Evolutionary conservation across 768 basidiomycete species (phyloP), one percentile per base, ranked within the genome.

Genomic region (Agaricus blazei): DNA sequence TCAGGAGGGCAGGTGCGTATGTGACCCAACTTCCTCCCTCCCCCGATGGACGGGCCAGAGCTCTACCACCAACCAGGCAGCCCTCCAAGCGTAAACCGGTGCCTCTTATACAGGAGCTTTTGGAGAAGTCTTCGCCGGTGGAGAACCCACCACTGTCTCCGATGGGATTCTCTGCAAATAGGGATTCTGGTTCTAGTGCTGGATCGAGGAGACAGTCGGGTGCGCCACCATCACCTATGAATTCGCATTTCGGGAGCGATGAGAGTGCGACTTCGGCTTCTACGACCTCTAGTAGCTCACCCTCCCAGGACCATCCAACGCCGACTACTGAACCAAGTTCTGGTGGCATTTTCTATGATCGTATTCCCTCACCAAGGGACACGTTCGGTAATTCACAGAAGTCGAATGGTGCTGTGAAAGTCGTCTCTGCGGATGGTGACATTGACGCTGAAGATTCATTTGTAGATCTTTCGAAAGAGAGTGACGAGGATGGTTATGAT

Each of bases 1-100:
- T 75, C 26, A 70, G 79, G 54, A 70, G 78, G 49, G 75, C 80
- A 11, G 72, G 78, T 9, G 82, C 83, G n/a, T 79, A 77, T 43
- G 73, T 83, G 15, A 65, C 56, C 59, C 11, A 64, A 59, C 23
- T 55, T 55, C 41, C 59, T 55, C 19, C 47, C 55, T 47, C 51
- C 51, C 24, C 56, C 50, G 56, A 23, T 43, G 40, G 40, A 29
- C n/a, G 46, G 27, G 28, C 56, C 48, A 54, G 60, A 52, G 51
- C 57, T 37, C 49, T 61, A 24, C 34, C 56, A 31, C 51, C 62
- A 28, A 19, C 44, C 34, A 52, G 45, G 40, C 50, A 40, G 31
- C 29, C 51, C 24, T 12, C 57, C 36, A 34, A 42, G 48, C 24
- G 40, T 34, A 44, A 46, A 43, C 31, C 47, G 36, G 34, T 31